Conservation (phyloP, 768 basidiomycete species). For the Pisolithus marmoratus region DNA sequence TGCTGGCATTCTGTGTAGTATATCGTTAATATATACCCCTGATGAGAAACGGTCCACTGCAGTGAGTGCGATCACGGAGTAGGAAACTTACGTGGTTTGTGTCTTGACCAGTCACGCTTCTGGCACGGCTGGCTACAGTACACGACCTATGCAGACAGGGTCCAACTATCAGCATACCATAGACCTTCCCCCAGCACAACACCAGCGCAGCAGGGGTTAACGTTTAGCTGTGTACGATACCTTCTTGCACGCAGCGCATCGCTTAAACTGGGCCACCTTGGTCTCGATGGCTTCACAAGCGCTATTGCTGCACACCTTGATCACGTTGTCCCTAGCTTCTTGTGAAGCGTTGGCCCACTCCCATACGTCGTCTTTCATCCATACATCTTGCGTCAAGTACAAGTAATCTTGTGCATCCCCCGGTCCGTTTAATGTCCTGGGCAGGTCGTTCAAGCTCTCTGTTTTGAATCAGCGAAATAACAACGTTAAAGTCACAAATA, state of each 20-base stretch:
- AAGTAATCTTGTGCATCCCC: constrained; percentile 45
- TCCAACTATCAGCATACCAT: neutral
- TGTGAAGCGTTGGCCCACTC: constrained; percentile 35
- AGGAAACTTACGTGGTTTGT: constrained; percentile 13
- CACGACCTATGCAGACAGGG: constrained; percentile 9
- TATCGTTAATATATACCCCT: neutral
- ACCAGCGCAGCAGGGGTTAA: neutral
- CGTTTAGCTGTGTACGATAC: constrained; percentile 7
- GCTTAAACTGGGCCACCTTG: constrained; percentile 33
- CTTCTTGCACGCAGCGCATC: constrained; percentile 34
- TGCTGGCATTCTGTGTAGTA: constrained; percentile 5
- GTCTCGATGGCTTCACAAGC: constrained; percentile 30
- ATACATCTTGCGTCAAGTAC: constrained; percentile 39
- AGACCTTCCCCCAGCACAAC: no score
- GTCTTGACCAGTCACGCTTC: constrained; percentile 26
- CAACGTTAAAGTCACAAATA: neutral
- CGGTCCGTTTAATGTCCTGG: constrained; percentile 30
- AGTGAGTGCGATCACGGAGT: neutral
- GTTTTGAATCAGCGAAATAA: neutral
- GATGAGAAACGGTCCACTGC: no score
- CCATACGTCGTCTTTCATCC: constrained; percentile 40
- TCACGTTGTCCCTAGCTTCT: constrained; percentile 26
- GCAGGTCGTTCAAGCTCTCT: constrained; percentile 26
- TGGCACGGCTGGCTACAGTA: constrained; percentile 28
- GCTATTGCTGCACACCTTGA: constrained; percentile 30